Conservation (phyloP, 257 asterid genomes). For the Solanum sejunctum region DNA sequence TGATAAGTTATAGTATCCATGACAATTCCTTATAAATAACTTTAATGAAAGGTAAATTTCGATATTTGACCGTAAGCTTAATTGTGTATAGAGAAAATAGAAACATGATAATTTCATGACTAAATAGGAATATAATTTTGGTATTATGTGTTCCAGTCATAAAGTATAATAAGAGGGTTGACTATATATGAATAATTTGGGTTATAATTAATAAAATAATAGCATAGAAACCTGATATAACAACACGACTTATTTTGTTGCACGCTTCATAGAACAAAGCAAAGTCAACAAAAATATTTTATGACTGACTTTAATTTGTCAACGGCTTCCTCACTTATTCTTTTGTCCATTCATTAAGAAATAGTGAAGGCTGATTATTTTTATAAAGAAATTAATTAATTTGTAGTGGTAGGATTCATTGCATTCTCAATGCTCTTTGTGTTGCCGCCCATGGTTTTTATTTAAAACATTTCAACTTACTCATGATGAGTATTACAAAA, state of each 20-base stretch:
- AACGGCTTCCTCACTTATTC: not conserved
- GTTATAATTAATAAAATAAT: not conserved
- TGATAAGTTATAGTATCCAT: not conserved
- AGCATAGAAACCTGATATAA: not conserved
- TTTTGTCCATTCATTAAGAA: not conserved
- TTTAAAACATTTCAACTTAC: not conserved
- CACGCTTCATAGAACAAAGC: conserved; percentile 8
- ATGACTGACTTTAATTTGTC: not conserved
- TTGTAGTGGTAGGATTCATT: not conserved
- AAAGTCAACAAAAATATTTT: conserved; percentile 10
- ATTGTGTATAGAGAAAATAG: not conserved
- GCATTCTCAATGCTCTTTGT: not conserved
- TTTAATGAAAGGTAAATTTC: not conserved
- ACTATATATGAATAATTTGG: not conserved
- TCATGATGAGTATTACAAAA: not conserved
- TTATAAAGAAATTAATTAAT: not conserved
- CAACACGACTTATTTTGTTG: not conserved
- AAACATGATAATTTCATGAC: not conserved
- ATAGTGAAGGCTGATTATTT: not conserved
- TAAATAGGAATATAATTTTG: not conserved
- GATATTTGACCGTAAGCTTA: not conserved
- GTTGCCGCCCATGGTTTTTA: not conserved
- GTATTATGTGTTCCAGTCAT: not conserved
- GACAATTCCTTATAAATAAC: not conserved
- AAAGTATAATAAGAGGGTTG: not conserved